Evolutionary conservation across 352 stramenopile species (phyloP), one percentile per base, ranked within the genome.

Genomic region (Phytophthora constricta): DNA sequence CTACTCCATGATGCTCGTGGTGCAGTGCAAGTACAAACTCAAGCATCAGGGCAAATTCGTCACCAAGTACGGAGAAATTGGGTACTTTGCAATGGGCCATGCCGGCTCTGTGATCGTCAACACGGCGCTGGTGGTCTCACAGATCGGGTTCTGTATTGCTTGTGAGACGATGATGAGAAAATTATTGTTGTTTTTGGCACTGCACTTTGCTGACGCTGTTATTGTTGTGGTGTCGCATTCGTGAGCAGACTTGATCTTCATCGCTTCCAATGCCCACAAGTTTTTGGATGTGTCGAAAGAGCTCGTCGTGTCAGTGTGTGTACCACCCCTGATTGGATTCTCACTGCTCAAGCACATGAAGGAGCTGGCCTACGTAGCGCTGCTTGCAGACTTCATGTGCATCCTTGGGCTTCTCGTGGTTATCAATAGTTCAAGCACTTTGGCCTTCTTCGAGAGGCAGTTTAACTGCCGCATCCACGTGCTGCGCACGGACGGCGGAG

Each of bases 231-330:
- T n/a, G n/a, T n/a, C n/a, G n/a, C n/a, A n/a, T n/a, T n/a, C n/a
- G n/a, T n/a, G n/a, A n/a, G n/a, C n/a, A n/a, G n/a, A 98, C 61
- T 76, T 98, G 41, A 97, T 97, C 71, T 97, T 97, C 59, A 97
- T 98, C 48, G 79, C 88, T 11, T 82, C 88, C 4, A 98, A 98
- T 65, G 72, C 92, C 1, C 74, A 95, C 42, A 89, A 82, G 26
- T 92, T 97, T 60, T 65, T 87, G 43, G 65, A 77, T 3, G 59
- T 92, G 20, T 79, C 77, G 4, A 88, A 88, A 19, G 65, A 74
- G 16, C 47, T 89, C 26, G 72, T 91, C 19, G 76, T 93, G 2
- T 72, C 71, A 0, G 68, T 89, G 26, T 92, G 82, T 22, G 68
- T 93, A 5, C 77, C 84, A 1, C 84, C 83, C 13, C 72, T 98